A percentile compares a stretch with the other conserved stretches of the same genome.
Evolutionary conservation across 106 monocot genomes (phyloP).

Genomic region (Acanthochlamys bracteata): DNA sequence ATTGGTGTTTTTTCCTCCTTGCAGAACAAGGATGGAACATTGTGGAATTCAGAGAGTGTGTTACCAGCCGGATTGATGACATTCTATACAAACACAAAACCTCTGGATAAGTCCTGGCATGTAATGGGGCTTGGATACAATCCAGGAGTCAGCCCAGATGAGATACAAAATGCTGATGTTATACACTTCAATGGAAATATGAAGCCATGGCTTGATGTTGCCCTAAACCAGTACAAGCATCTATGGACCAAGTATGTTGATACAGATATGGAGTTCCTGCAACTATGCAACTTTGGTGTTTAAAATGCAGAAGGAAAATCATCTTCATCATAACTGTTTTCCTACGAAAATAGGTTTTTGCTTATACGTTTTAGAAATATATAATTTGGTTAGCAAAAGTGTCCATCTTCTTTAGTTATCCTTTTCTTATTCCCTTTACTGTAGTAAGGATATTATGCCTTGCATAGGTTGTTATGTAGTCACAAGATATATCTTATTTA

Average conservation of each 20-base stretch:
- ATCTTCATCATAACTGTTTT: neutral
- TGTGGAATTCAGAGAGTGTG: constrained; percentile 43
- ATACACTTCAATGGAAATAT: constrained; percentile 90
- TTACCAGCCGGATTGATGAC: constrained; percentile 69
- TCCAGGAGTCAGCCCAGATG: constrained; percentile 65
- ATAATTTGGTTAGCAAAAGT: constrained; percentile 7
- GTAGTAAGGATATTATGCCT: neutral
- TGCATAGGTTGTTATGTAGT: too few species aligned
- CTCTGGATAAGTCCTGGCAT: constrained; percentile 87
- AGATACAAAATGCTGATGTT: constrained; percentile 64
- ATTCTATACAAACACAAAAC: constrained; percentile 74
- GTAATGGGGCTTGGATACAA: constrained; percentile 95
- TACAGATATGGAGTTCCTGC: constrained; percentile 87
- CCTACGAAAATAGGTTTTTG: neutral
- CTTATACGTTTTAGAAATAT: neutral
- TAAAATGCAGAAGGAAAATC: constrained; percentile 10
- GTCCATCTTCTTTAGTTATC: neutral
- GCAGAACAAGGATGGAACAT: constrained; percentile 62
- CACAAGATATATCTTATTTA: too few species aligned
- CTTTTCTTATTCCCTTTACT: neutral
- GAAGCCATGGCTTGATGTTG: constrained; percentile 98
- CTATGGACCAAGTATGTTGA: constrained; percentile 93
- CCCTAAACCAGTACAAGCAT: constrained; percentile 88
- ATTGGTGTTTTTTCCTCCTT: constrained; percentile 1
- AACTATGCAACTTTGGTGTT: constrained; percentile 88